Base-by-base conservation (phyloP, 73 alveolate genomes). In the Tetrahymena malaccensis region DNA sequence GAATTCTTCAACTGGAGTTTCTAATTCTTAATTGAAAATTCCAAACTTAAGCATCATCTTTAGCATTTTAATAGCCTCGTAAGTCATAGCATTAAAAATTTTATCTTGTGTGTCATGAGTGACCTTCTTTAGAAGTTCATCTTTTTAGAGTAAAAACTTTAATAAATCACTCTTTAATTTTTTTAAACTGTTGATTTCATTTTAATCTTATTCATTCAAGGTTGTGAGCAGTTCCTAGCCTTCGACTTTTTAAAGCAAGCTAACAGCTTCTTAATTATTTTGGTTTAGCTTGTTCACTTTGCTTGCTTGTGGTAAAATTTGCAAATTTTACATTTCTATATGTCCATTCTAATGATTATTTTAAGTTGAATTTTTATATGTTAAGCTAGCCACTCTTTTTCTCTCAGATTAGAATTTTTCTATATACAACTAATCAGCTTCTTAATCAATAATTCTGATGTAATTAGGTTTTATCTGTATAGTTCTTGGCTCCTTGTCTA, bases 21-120 rank as follows among this genome's bases (percentile, higher is more conserved):
- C 96, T n/a, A 85, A 93, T 34, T 43, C 94, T 44, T 40, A 43
- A 94, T 94, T 85, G 93, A 95, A 95, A 55, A 95, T 35, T 34
- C 94, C 95, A 89, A 95, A 95, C 84, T 89, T 95, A 35, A 95
- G 95, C 83, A 95, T 89, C 55, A 95, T 37, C 84, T 95, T 94
- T 43, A 95, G 34, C 25, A 95, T 95, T 43, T 95, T 95, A 31
- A 95, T 85, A 25, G 84, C 85, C 89, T 95, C 97, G 34, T 85
- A 89, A 1, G 97, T 95, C 85, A 85, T 43, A 43, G 55, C 93
- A 55, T 95, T 95, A 55, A 85, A 95, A 17, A 94, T 94, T 85
- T 93, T 40, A 43, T 84, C 93, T 94, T 43, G 40, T n/a, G 84
- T 85, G 25, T 43, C 56, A 95, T 35, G 33, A 22, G 35, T 12